A percentile compares a stretch with the other conserved stretches of the same genome.
Conservation (phyloP, 2,329 filamentous ascomycete genomes). For the Claviceps monticola region DNA sequence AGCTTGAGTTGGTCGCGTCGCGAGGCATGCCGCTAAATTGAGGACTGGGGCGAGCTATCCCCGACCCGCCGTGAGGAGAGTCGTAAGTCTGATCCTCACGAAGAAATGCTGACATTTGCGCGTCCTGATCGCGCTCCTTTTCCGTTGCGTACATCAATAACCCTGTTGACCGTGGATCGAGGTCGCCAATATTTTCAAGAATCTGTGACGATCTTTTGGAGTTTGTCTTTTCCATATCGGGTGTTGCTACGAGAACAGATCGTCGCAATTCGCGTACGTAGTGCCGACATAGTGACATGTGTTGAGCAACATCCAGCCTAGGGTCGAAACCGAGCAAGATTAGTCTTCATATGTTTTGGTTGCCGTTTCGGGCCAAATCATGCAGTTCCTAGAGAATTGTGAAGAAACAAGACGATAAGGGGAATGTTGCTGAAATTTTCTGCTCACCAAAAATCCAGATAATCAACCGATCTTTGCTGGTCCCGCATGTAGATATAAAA, state of each 20-base stretch:
- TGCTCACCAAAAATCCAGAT: constrained; percentile 89
- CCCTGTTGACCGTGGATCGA: constrained; percentile 43
- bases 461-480: constrained; percentile 94
- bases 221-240: constrained; percentile 67
- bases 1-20: constrained; percentile 61
- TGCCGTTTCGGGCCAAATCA: not conserved
- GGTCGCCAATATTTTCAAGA: constrained; percentile 59
- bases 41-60: constrained; percentile 32
- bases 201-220: constrained; percentile 78
- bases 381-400: not conserved
- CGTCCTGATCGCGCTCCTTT: constrained; percentile 68
- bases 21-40: constrained; percentile 43
- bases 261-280: constrained; percentile 91
- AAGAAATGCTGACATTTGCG: constrained; percentile 82
- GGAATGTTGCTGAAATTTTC: not conserved
- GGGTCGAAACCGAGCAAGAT: not conserved
- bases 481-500: constrained; percentile 99
- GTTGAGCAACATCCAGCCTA: constrained; percentile 97
- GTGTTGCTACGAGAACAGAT: constrained; percentile 85
- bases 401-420: too few species aligned
- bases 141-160: constrained; percentile 50
- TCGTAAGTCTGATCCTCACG: constrained; percentile 50
- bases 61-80: constrained; percentile 37
- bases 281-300: constrained; percentile 94
- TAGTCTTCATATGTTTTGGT: not conserved